These are phyloP conservation scores for Lactifluus piperatus DNA, from an alignment of 768 basidiomycete species.

Conservation along the genomic window DNA sequence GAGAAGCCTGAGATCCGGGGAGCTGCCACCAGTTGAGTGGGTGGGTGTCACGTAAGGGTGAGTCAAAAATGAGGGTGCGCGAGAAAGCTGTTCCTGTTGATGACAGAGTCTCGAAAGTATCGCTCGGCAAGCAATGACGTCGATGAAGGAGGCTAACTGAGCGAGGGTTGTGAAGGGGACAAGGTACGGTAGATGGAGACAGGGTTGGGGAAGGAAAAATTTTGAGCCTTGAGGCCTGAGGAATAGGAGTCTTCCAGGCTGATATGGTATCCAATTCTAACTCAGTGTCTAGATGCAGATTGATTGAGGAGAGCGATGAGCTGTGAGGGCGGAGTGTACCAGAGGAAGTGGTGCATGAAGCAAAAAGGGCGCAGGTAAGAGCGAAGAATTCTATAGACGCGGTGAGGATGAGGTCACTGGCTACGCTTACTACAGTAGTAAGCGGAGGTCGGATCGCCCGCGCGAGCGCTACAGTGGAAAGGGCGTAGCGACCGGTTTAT, in stretches of 20 bases:
- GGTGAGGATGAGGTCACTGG: slow-evolving; percentile 1
- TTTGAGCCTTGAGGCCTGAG: neutral
- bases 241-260: slow-evolving; percentile 24
- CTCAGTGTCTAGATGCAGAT: too few relatives aligned
- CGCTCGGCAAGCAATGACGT: slow-evolving; percentile 37
- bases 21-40: neutral
- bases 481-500: neutral
- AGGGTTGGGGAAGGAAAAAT: neutral
- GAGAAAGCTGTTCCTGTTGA: neutral
- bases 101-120: slow-evolving; percentile 28
- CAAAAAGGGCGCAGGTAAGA: neutral
- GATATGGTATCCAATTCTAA: neutral
- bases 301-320: neutral
- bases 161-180: slow-evolving; percentile 26
- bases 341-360: neutral
- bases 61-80: neutral
- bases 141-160: slow-evolving; percentile 41
- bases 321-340: too few relatives aligned
- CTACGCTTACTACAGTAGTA: neutral
- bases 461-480: neutral
- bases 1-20: neutral
- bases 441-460: neutral
- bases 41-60: neutral
- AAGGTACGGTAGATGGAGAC: slow-evolving; percentile 27
- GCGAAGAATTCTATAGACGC: neutral